Conservation (phyloP, 768 basidiomycete species). For the Suillus hirtellus region DNA sequence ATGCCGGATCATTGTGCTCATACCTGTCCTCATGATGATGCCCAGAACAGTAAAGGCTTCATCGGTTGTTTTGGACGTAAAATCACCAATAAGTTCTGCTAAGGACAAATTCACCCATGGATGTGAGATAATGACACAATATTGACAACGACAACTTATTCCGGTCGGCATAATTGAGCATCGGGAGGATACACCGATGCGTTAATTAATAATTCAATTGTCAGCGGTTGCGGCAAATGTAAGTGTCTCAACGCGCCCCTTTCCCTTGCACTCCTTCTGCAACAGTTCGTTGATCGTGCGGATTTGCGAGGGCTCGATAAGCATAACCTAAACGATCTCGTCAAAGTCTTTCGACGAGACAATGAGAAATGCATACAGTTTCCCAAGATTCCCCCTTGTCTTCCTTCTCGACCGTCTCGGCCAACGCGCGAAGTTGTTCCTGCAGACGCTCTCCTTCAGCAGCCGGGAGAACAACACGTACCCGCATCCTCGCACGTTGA, state of each 20-base stretch:
- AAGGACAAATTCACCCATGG: background rate
- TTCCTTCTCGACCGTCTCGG: constrained; percentile 84
- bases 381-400: constrained; percentile 84
- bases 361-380: constrained; percentile 55
- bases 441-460: constrained; percentile 67
- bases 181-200: background rate
- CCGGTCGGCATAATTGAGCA: background rate
- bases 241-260: constrained; percentile 83
- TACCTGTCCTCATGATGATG: background rate
- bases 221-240: constrained; percentile 64
- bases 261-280: constrained; percentile 89
- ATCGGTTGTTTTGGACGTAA: background rate
- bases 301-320: constrained; percentile 94
- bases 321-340: constrained; percentile 60
- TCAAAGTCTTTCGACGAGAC: background rate
- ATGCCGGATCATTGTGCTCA: background rate
- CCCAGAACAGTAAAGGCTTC: constrained; percentile 3
- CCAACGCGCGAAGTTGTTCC: constrained; percentile 67
- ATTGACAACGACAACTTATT: background rate
- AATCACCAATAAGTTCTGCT: constrained; percentile 1
- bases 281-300: constrained; percentile 85
- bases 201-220: constrained; percentile 14
- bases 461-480: constrained; percentile 75
- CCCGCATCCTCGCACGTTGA: constrained; percentile 89
- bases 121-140: background rate